These are phyloP conservation scores for Nicotiana knightiana DNA, from an alignment of 257 asterid species.

Conservation along the genomic window DNA sequence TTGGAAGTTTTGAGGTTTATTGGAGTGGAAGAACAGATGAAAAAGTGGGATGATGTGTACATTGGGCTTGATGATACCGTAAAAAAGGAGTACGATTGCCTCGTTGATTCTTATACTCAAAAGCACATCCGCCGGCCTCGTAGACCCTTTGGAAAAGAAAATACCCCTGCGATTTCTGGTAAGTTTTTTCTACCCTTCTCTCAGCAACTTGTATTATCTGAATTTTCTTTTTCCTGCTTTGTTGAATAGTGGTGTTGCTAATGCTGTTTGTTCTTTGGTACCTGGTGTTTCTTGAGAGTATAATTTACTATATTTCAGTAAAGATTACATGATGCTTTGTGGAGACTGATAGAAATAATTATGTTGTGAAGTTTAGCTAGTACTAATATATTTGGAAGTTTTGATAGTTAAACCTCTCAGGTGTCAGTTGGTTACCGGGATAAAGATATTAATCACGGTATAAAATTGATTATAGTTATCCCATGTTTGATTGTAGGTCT, in stretches of 20 bases:
- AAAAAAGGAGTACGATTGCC: constrained; percentile 48
- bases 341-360: not conserved
- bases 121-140: constrained; percentile 18
- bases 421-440: too few relatives aligned
- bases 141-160: constrained; percentile 33
- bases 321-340: not conserved
- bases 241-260: not conserved
- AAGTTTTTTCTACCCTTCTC: not conserved
- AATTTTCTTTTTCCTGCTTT: not conserved
- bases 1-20: constrained; percentile 56
- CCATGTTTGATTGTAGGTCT: too few relatives aligned
- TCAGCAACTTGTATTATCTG: not conserved
- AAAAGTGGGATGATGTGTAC: constrained; percentile 64
- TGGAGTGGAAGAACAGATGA: constrained; percentile 53
- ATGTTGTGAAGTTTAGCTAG: not conserved
- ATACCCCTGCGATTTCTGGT: constrained; percentile 28
- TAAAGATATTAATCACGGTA: too few relatives aligned
- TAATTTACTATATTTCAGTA: constrained; percentile 2
- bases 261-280: not conserved
- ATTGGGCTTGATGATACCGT: constrained; percentile 50
- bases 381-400: not conserved
- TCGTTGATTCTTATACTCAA: constrained; percentile 22
- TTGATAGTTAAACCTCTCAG: not conserved
- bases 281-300: not conserved
- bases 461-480: too few relatives aligned